Conservation (phyloP, 1,139 yeast genomes). For the Yamadazyma aaseri region DNA sequence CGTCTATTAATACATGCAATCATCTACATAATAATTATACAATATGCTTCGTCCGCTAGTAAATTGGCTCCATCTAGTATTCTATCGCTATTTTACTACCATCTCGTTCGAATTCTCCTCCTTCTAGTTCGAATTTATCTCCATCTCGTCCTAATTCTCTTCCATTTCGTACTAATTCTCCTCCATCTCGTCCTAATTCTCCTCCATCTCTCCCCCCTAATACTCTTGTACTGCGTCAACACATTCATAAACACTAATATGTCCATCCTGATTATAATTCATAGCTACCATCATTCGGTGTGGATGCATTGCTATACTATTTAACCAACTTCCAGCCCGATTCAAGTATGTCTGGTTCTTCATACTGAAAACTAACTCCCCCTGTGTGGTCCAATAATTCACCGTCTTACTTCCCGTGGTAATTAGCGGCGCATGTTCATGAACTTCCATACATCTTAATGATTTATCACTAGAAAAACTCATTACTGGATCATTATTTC, state of each 20-base stretch:
- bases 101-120: no score
- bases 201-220: no score
- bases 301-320: slow-evolving; percentile 81
- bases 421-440: slow-evolving; percentile 94
- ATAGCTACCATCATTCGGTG: slow-evolving; percentile 93
- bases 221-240: slow-evolving; percentile 41
- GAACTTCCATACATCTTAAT: slow-evolving; percentile 76
- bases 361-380: slow-evolving; percentile 65
- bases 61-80: no score
- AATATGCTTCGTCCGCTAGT: neutral
- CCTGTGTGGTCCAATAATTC: slow-evolving; percentile 86
- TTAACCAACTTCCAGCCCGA: slow-evolving; percentile 53
- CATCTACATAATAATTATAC: no score
- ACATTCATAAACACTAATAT: slow-evolving; percentile 61
- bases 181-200: no score
- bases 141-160: no score
- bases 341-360: slow-evolving; percentile 50
- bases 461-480: slow-evolving; percentile 60
- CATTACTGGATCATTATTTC: slow-evolving; percentile 68
- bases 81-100: no score
- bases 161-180: no score
- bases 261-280: slow-evolving; percentile 76
- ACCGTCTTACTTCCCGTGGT: slow-evolving; percentile 82
- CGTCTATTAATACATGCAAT: no score
- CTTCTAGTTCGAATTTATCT: no score